A percentile compares a stretch with the other conserved stretches of the same genome.
These are phyloP conservation scores for Leishmania arabica DNA, from an alignment of 208 protist genomes.

Conservation along the genomic window DNA sequence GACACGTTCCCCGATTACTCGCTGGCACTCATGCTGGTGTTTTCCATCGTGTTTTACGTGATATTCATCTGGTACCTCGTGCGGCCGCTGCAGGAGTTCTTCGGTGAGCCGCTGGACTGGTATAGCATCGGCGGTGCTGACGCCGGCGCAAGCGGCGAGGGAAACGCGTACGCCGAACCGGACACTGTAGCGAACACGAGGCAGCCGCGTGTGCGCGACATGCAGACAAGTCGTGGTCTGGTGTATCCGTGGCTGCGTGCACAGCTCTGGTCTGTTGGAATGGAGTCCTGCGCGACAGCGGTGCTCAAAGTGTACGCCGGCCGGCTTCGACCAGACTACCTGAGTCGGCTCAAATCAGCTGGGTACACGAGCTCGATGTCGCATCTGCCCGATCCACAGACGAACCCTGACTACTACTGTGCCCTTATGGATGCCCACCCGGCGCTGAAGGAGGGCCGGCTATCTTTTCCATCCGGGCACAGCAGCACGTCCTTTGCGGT, in stretches of 20 bases:
- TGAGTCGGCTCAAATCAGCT: conserved; percentile 46
- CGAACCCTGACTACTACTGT: conserved; percentile 61
- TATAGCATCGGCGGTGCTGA: conserved; percentile 11
- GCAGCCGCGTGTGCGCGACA: conserved; percentile 19
- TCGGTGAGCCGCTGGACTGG: conserved; percentile 38
- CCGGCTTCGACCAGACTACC: conserved; percentile 91
- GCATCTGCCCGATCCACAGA: conserved; percentile 33
- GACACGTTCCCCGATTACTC: conserved; percentile 76
- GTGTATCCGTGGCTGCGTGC: conserved; percentile 65
- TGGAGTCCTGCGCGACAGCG: conserved; percentile 44
- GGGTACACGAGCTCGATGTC: conserved; percentile 38
- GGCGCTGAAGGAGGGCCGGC: conserved; percentile 64
- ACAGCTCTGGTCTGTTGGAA: conserved; percentile 46
- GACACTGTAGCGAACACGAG: conserved; percentile 10
- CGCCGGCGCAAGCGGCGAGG: not conserved
- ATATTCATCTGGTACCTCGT: conserved; percentile 42
- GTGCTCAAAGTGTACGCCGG: conserved; percentile 85
- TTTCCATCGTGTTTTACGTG: conserved; percentile 40
- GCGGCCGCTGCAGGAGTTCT: conserved; percentile 25
- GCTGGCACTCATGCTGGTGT: conserved; percentile 42
- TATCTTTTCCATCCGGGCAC: conserved; percentile 94
- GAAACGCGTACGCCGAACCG: not conserved
- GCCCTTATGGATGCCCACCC: conserved; percentile 38
- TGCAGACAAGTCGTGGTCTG: conserved; percentile 24
- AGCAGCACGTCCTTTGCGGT: conserved; percentile 84